Percentiles rank a stretch among this genome's conserved stretches.
These are phyloP conservation scores for Colletotrichum trifolii DNA, from an alignment of 2,329 filamentous ascomycete species.

Conservation along the genomic window DNA sequence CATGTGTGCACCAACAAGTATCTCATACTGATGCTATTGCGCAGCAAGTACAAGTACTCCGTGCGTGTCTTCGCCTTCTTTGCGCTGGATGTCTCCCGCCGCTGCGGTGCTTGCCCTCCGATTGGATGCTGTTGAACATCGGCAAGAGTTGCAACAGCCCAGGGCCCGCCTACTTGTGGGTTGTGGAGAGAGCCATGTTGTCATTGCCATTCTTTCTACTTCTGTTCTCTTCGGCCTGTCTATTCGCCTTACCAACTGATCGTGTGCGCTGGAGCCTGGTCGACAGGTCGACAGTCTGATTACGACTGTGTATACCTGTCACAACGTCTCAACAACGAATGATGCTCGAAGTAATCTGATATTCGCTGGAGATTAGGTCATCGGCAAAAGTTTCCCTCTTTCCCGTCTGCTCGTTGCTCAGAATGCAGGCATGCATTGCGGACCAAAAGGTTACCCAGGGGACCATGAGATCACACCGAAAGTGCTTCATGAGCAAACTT, in stretches of 20 bases:
- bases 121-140: slow-evolving; percentile 10
- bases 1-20: neutral
- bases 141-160: slow-evolving; percentile 16
- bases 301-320: too few species aligned
- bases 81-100: neutral
- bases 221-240: neutral
- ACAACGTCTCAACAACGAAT: too few species aligned
- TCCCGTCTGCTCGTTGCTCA: neutral
- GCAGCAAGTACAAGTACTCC: neutral
- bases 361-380: too few species aligned
- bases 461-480: too few species aligned
- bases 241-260: neutral
- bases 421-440: slow-evolving; percentile 3
- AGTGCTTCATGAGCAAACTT: too few species aligned
- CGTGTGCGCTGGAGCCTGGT: neutral
- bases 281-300: neutral
- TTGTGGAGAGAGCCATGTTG: slow-evolving; percentile 4
- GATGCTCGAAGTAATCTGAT: too few species aligned
- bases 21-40: neutral
- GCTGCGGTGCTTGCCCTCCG: slow-evolving; percentile 17
- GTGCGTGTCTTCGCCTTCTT: neutral
- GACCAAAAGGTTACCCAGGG: slow-evolving; percentile 10
- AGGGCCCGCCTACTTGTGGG: slow-evolving; percentile 10
- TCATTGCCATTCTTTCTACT: neutral
- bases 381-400: slow-evolving; percentile 1